Evolutionary conservation across 2,329 filamentous ascomycete genomes (phyloP), one percentile per base, ranked within the genome.

Genomic region (Neocucurbitaria cava): DNA sequence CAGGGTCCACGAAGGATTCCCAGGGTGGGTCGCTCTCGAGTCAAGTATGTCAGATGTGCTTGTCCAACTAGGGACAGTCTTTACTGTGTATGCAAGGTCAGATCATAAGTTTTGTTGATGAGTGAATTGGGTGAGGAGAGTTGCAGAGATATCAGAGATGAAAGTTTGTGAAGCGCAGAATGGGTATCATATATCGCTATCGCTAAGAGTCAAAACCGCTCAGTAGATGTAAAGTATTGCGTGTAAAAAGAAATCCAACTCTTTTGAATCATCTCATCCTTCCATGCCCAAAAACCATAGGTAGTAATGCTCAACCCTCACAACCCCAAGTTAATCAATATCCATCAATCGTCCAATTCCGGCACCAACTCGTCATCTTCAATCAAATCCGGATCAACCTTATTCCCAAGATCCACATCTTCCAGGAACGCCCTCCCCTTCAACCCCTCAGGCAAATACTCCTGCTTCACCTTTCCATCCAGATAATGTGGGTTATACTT

Each of bases 401-500:
- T 86, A 0, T 84, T 88, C 1, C 94, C 94, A 52, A 99, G 73
- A 76, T 98, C 90, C 38, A 82, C 79, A 4, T 92, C 87, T 69
- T 96, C 92, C 33, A 98, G 75, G 69, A 98, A 98, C 18, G 69
- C 80, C 43, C 89, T 82, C 0, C 88, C 92, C 31, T 80, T 74
- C 7, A 99, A 75, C 50, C 85, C 84, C 10, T 91, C 88, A 0
- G 95, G 95, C n/a, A 99, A 76, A 76, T 98, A 99, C 21, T 93
- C 89, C 78, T 99, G 95, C 59, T 81, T 84, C 0, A 98, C 94
- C 64, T 80, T 85, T 0, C 95, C 95, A 56, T 93, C 87, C 46
- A 85, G 78, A 69, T 94, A 99, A 64, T 96, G 91, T 0, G 95
- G 95, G 64, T 96, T 96, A 71, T 99, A 98, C 76, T 98, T 98